These are phyloP conservation scores for Aspergillus sp. DNA, from an alignment of 2,329 filamentous ascomycete species.

Conservation along the genomic window DNA sequence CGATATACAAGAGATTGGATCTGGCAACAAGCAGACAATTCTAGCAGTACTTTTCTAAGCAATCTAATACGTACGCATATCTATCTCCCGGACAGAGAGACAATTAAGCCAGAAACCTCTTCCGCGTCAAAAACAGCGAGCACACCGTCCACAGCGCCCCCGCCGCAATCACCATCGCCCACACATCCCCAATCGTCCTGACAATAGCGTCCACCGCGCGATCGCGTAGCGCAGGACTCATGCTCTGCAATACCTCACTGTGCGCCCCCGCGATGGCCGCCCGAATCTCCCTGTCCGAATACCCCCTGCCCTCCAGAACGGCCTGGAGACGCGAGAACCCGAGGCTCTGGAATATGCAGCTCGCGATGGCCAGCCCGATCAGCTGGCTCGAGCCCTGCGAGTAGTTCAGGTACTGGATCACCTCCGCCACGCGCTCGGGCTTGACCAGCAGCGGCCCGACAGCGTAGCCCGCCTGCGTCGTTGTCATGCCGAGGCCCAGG, in stretches of 20 bases:
- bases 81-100: too few relatives aligned
- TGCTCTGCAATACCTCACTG: conserved; percentile 1
- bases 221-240: conserved; percentile 1
- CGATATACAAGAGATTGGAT: too few relatives aligned
- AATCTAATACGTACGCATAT: too few relatives aligned
- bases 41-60: too few relatives aligned
- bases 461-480: conserved; percentile 9
- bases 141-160: conserved; percentile 11
- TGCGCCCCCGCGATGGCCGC: conserved; percentile 5
- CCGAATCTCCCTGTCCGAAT: conserved; percentile 2
- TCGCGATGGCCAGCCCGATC: conserved; percentile 11
- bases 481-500: conserved; percentile 11
- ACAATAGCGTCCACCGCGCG: conserved; percentile 10
- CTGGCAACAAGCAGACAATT: too few relatives aligned
- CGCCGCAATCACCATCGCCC: conserved; percentile 12
- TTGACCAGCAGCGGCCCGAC: conserved; percentile 13
- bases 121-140: conserved; percentile 9
- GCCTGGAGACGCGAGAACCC: not conserved
- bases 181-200: conserved; percentile 10
- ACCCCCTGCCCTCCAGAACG: not conserved
- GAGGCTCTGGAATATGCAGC: conserved; percentile 10
- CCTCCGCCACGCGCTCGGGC: conserved; percentile 4
- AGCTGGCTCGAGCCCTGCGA: conserved; percentile 12
- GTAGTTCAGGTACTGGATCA: conserved; percentile 9
- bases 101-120: too few relatives aligned